phyloP scores from a whole-genome alignment of 805 yeast species.

The Metschnikowia baotianmanensis region DNA sequence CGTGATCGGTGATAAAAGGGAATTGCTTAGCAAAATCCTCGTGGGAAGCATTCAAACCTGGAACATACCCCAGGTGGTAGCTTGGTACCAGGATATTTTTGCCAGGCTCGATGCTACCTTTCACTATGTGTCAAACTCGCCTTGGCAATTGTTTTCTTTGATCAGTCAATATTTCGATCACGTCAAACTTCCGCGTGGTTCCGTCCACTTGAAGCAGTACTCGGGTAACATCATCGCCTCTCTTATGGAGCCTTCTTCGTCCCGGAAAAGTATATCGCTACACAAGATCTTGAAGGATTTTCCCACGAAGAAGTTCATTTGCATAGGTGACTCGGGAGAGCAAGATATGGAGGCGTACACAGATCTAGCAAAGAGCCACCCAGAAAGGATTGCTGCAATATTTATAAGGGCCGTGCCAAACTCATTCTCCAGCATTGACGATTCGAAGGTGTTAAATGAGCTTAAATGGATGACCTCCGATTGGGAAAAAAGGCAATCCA shows the following conservation, averaged over 20 bases:
- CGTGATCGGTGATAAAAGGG: constrained; percentile 82
- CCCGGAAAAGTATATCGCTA: constrained; percentile 70
- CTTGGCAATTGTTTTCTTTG: constrained; percentile 78
- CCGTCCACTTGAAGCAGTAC: constrained; percentile 85
- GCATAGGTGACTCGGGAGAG: constrained; percentile 96
- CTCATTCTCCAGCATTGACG: constrained; percentile 60
- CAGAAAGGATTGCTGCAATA: constrained; percentile 66
- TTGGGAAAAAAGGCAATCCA: constrained; percentile 13
- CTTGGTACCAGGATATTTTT: constrained; percentile 62
- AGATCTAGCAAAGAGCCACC: constrained; percentile 59
- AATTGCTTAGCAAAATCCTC: constrained; percentile 74
- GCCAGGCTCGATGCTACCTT: constrained; percentile 51
- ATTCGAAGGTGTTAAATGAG: constrained; percentile 31
- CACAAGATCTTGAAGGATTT: constrained; percentile 66
- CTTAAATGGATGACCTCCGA: constrained; percentile 24
- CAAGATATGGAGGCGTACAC: constrained; percentile 90
- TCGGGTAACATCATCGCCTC: constrained; percentile 78
- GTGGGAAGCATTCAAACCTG: constrained; percentile 64
- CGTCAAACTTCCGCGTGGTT: constrained; percentile 69
- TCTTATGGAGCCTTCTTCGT: constrained; percentile 82
- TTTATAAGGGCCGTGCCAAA: constrained; percentile 75
- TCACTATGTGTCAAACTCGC: constrained; percentile 94
- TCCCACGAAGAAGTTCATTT: constrained; percentile 70
- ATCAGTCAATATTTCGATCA: constrained; percentile 54
- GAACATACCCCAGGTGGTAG: constrained; percentile 68